Conservation (phyloP, 768 basidiomycete species). For the Agaricus bisporus region DNA sequence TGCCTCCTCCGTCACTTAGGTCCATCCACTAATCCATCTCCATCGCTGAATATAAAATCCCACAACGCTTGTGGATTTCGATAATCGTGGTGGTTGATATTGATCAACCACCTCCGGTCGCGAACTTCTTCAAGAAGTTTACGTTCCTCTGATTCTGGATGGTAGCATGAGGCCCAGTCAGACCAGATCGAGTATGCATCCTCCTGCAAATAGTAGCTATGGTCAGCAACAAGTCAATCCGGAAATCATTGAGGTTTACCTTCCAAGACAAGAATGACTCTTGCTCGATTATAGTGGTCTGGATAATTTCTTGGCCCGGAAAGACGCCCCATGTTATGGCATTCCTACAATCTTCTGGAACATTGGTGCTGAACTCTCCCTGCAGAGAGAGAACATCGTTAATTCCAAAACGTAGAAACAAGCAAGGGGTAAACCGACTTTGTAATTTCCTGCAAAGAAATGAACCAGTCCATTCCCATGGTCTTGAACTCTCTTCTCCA, state of each 20-base stretch:
- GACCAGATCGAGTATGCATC: constrained; percentile 96
- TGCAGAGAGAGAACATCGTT: constrained; percentile 19
- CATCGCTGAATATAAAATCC: constrained; percentile 61
- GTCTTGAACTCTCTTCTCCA: constrained; percentile 52
- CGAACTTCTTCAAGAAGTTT: constrained; percentile 65
- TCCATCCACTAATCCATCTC: not conserved
- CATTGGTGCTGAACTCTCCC: constrained; percentile 80
- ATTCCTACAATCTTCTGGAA: constrained; percentile 73
- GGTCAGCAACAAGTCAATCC: not conserved
- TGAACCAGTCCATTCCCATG: constrained; percentile 65
- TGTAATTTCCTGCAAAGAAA: constrained; percentile 78
- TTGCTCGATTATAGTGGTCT: constrained; percentile 94
- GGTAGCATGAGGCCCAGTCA: constrained; percentile 88
- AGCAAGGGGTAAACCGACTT: constrained; percentile 38
- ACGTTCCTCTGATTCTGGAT: constrained; percentile 67
- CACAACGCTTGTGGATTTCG: constrained; percentile 74
- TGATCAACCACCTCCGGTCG: constrained; percentile 82
- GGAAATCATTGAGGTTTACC: constrained; percentile 37
- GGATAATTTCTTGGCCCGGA: constrained; percentile 91
- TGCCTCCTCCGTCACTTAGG: not conserved
- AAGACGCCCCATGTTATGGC: constrained; percentile 99
- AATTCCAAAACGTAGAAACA: constrained; percentile 12
- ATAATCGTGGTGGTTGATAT: constrained; percentile 90
- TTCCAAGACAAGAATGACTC: constrained; percentile 97
- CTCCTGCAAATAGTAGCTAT: constrained; percentile 45